Evolutionary conservation across 169 alveolate species (phyloP), one percentile per base, ranked within the genome.

Genomic region (Cryptosporidium ryanae): DNA sequence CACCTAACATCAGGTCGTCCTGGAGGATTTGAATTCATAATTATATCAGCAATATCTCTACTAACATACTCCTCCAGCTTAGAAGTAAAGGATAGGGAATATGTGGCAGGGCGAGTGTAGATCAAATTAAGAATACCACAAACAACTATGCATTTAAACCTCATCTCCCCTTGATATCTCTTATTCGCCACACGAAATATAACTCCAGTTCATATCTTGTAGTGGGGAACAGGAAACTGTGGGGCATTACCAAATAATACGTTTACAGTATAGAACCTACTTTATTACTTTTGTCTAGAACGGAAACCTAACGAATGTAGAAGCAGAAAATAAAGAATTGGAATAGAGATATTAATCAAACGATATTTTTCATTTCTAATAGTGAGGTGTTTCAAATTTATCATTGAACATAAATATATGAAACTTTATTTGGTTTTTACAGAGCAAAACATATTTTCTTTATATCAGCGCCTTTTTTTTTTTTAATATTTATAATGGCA

Each of bases 91-190:
- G 27, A 17, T 52, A 52, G 31, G 6, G 63, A 52, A 12, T 12
- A 21, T 4, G 13, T 52, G 21, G 5, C 27, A 52, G 49, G 18
- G 38, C 18, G n/a, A 5, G 0, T 23, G 21, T 46, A 44, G 52
- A 52, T 68, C 55, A 68, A 50, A 68, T 68, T 23, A 50, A 68
- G 32, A 52, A 68, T 68, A 55, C 54, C 83, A 68, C 32, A 68
- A 27, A 21, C 52, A 49, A 23, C 65, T 49, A 68, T 68, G 59
- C 52, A 52, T 29, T 68, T 68, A 44, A 68, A 68, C 27, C 32
- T 34, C 83, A 68, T 61, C 6, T 25, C 29, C 29, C 8, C 8
- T 38, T 38, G 3, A 38, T 38, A 38, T 38, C 46, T 38, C 46
- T 38, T 38, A 38, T 38, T 38, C 8, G 46, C 0, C 8, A 38